Evolutionary conservation across 805 yeast species (phyloP).

Genomic region (Ogataea parapolymorpha): DNA sequence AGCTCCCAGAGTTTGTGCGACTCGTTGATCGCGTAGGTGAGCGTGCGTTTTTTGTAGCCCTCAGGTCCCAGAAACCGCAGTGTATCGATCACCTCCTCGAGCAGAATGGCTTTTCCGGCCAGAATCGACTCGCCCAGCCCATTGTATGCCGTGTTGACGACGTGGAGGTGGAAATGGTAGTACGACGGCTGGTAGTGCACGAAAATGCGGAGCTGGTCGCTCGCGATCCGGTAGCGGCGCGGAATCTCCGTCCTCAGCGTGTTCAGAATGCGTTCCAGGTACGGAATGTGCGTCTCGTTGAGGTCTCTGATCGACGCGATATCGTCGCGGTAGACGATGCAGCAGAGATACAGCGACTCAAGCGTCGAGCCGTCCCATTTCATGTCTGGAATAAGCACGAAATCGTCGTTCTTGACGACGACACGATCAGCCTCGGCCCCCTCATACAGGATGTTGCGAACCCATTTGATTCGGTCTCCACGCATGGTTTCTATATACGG

Average conservation of each 20-base stretch:
- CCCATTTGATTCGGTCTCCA: slow-evolving; percentile 86
- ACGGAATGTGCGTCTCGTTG: slow-evolving; percentile 51
- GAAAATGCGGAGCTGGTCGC: slow-evolving; percentile 67
- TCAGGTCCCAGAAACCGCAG: slow-evolving; percentile 49
- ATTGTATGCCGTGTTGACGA: slow-evolving; percentile 68
- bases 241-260: slow-evolving; percentile 49
- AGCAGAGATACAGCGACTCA: slow-evolving; percentile 72
- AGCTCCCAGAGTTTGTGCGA: slow-evolving; percentile 69
- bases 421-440: slow-evolving; percentile 85
- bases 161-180: slow-evolving; percentile 92
- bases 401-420: slow-evolving; percentile 64
- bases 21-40: slow-evolving; percentile 71
- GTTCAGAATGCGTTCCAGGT: slow-evolving; percentile 46
- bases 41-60: slow-evolving; percentile 55
- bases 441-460: slow-evolving; percentile 71
- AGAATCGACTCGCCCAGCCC: slow-evolving; percentile 67
- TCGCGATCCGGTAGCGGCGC: slow-evolving; percentile 42
- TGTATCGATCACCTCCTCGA: slow-evolving; percentile 80
- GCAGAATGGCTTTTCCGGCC: slow-evolving; percentile 75
- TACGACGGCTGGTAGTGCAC: slow-evolving; percentile 95
- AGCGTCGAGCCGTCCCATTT: slow-evolving; percentile 84
- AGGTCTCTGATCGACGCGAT: slow-evolving; percentile 76
- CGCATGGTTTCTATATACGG: slow-evolving; percentile 78
- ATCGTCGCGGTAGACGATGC: slow-evolving; percentile 67
- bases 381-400: slow-evolving; percentile 87